Percentiles rank a stretch among this genome's conserved stretches.
Conservation (phyloP, 1,139 yeast species). For the Sugiyamaella xylanicola region DNA sequence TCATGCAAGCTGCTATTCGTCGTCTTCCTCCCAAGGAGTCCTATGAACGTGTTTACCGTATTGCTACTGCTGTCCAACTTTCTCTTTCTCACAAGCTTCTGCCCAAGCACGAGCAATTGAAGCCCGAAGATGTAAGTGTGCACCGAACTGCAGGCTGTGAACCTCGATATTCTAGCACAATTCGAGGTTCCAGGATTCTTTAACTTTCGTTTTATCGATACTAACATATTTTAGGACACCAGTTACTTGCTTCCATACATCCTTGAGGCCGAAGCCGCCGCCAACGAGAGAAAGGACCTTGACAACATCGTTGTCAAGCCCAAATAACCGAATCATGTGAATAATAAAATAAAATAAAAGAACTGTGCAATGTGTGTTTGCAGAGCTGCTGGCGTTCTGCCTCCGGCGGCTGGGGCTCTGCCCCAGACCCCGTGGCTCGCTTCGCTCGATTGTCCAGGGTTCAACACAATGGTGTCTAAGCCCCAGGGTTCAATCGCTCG, state of each 20-base stretch:
- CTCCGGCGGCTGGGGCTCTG: too few species aligned
- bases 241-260: constrained; percentile 86
- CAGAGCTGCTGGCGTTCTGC: too few species aligned
- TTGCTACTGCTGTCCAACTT: constrained; percentile 87
- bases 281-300: constrained; percentile 80
- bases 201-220: constrained; percentile 3
- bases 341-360: constrained; percentile 6
- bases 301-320: constrained; percentile 62
- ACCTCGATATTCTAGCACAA: too few species aligned
- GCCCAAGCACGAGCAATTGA: constrained; percentile 76
- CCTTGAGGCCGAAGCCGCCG: constrained; percentile 93
- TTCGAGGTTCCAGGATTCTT: too few species aligned
- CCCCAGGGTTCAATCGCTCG: too few species aligned
- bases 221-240: constrained; percentile 50
- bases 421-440: too few species aligned
- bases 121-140: constrained; percentile 59
- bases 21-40: constrained; percentile 84
- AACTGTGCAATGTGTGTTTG: background rate
- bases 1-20: constrained; percentile 80
- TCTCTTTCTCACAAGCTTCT: constrained; percentile 81
- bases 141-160: background rate
- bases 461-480: too few species aligned
- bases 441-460: too few species aligned
- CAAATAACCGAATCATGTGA: constrained; percentile 3
- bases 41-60: constrained; percentile 90